Percentiles rank a stretch among this genome's conserved stretches.
phyloP scores from a whole-genome alignment of 495 filamentous ascomycete species.

The Annulohypoxylon nitens region DNA sequence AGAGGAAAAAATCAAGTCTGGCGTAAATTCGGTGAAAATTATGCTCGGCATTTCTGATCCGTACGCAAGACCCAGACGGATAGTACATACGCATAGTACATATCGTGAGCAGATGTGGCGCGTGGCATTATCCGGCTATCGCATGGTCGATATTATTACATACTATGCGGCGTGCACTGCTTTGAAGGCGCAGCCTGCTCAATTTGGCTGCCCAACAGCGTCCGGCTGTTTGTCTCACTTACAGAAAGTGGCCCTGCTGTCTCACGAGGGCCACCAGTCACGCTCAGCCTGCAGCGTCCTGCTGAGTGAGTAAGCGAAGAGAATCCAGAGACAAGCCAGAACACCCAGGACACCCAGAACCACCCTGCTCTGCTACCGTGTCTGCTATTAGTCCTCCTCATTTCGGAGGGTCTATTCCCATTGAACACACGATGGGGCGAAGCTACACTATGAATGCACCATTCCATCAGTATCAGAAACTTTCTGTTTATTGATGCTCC shows the following conservation, averaged over 20 bases:
- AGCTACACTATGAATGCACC: slow-evolving; percentile 36
- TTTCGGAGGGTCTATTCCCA: slow-evolving; percentile 6
- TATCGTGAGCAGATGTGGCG: slow-evolving; percentile 45
- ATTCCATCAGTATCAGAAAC: slow-evolving; percentile 15
- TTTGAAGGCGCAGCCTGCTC: slow-evolving; percentile 29
- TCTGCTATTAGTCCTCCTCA: slow-evolving; percentile 7
- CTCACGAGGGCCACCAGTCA: slow-evolving; percentile 47
- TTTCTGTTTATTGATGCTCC: slow-evolving; percentile 24
- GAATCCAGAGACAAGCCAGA: slow-evolving; percentile 7
- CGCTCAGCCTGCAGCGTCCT: slow-evolving; percentile 45
- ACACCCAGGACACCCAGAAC: slow-evolving; percentile 16
- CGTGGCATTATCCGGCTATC: slow-evolving; percentile 40
- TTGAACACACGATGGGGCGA: slow-evolving; percentile 19
- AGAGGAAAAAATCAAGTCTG: slow-evolving; percentile 15
- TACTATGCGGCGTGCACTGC: not conserved
- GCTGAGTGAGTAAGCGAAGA: slow-evolving; percentile 41
- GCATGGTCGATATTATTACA: slow-evolving; percentile 36
- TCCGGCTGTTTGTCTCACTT: slow-evolving; percentile 40
- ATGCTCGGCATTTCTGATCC: slow-evolving; percentile 37
- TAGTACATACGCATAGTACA: not conserved
- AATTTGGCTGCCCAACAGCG: slow-evolving; percentile 40
- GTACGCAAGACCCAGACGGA: slow-evolving; percentile 13
- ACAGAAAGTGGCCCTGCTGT: slow-evolving; percentile 31
- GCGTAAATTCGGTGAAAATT: slow-evolving; percentile 31
- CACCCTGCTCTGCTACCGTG: not conserved